Evolutionary conservation across 345 rosid genomes (phyloP), one percentile per base, ranked within the genome.

Genomic region (Linum lewisii): DNA sequence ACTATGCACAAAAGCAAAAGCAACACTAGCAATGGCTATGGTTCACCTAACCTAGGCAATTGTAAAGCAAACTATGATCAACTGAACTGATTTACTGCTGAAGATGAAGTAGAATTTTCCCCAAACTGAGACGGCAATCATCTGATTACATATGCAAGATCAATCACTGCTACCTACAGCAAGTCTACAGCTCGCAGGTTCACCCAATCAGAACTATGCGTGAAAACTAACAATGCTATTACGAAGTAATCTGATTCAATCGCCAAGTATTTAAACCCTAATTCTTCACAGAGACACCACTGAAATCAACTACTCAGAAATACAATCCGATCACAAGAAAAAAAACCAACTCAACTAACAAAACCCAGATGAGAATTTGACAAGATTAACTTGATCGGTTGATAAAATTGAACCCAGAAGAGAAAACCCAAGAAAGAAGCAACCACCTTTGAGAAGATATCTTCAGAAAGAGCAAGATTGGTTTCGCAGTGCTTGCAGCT

Each of bases 401-500:
- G 63, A 61, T 2, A 45, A 7, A 26, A 58, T 47, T 51, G 44
- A 34, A 14, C 6, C 21, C 6, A 15, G 7, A 29, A 19, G 1
- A 13, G 23, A 18, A n/a, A n/a, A n/a, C n/a, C n/a, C n/a, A n/a
- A 24, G 37, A 45, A 26, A 6, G 65, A 66, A 70, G 58, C 72
- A 72, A 56, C 51, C 44, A 86, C 99, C 97, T 75, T 93, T 42
- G 99, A 93, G 65, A 81, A 69, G 74, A 93, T 76, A 72, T 93
- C 87, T 26, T 87, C 87, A 26, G 9, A 71, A 10, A 84, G 72
- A 68, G 97, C 97, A 65, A 93, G 95, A 69, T 82, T 95, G 69
- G 95, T 87, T 75, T 73, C 79, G 75, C 99, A 93, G 85, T 93
- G 88, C 72, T 85, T 85, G 79, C 99, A 93, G 69, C 81, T 84